Percentiles rank a stretch among this genome's conserved stretches.
Evolutionary conservation across 2,329 filamentous ascomycete genomes (phyloP).

Genomic region (Cercospora berteroae): DNA sequence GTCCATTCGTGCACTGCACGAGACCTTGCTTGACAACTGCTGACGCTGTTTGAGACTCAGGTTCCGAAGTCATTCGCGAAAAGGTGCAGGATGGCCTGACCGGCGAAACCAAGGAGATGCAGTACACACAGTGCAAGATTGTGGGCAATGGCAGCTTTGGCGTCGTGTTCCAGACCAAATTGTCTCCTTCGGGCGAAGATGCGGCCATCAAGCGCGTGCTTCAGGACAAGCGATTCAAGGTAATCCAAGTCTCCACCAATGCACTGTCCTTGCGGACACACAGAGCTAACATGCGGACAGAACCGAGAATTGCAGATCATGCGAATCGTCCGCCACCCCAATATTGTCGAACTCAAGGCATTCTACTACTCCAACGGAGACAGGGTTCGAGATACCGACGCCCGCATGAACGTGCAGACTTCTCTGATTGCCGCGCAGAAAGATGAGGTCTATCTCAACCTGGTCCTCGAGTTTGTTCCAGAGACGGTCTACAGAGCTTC

Average conservation of each 20-base stretch:
- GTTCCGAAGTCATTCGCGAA: constrained; percentile 89
- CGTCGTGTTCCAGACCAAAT: constrained; percentile 97
- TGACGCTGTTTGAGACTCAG: constrained; percentile 8
- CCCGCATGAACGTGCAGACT: constrained; percentile 38
- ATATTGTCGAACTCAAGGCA: constrained; percentile 97
- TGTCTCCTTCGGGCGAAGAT: constrained; percentile 96
- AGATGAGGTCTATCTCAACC: constrained; percentile 97
- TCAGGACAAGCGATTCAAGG: constrained; percentile 99
- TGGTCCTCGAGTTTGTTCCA: constrained; percentile 96
- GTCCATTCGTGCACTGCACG: neutral
- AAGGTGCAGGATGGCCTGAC: constrained; percentile 98
- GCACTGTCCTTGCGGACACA: neutral
- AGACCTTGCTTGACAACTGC: neutral
- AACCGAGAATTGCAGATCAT: constrained; percentile 99
- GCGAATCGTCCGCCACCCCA: constrained; percentile 97
- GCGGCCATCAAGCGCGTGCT: constrained; percentile 98
- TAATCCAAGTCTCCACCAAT: constrained; percentile 39
- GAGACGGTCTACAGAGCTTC: constrained; percentile 98
- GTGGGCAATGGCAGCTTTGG: constrained; percentile 98
- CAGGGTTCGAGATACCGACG: constrained; percentile 60
- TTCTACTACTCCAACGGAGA: constrained; percentile 99
- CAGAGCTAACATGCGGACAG: constrained; percentile 51
- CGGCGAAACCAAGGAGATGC: constrained; percentile 92
- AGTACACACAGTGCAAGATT: constrained; percentile 99
- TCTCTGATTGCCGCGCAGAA: constrained; percentile 49